Evolutionary conservation across 495 filamentous ascomycete species (phyloP), one percentile per base, ranked within the genome.

Genomic region (Aspergillus heteromorphus): DNA sequence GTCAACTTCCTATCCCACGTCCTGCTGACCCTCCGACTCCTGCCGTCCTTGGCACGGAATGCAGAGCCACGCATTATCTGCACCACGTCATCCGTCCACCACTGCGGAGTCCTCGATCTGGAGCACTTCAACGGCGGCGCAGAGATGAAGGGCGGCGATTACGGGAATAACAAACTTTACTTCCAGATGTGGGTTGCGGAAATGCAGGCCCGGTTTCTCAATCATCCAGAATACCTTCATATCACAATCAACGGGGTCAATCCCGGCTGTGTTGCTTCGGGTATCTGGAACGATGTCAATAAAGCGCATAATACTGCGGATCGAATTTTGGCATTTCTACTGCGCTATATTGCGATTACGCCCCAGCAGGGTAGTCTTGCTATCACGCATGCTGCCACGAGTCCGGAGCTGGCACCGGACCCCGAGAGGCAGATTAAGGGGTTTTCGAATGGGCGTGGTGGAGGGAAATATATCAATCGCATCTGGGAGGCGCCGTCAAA

Each of bases 381-480:
- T 14, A 56, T 68, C 40, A 48, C 52, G 2, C 20, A 66, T 54
- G 61, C 55, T 10, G 65, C 63, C 17, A 61, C 59, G 1, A 54
- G 48, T 23, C 51, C 51, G n/a, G 57, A 54, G 36, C 59, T 62
- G 52, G 65, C 63, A 8, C 54, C 56, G 0, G 36, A 23, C 23
- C 23, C 23, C 23, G 23, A 3, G 23, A 27, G 7, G 23, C 23
- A 27, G 23, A 27, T 4, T 27, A 7, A 4, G 4, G 23, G 23
- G 23, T 3, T 7, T 27, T 7, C 23, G 7, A 27, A 27, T 36
- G 61, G 53, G 0, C 41, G 30, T 3, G 65, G 65, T 4, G 65
- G 65, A 2, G 65, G 65, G 0, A 51, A 55, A 14, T 68, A 62
- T 50, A 51, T 68, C 16, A 68, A 68, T 59, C 63, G 65, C 3